A percentile compares a stretch with the other conserved stretches of the same genome.
These are phyloP conservation scores for Capsicum rhomboideum DNA, from an alignment of 257 asterid genomes.

Conservation along the genomic window DNA sequence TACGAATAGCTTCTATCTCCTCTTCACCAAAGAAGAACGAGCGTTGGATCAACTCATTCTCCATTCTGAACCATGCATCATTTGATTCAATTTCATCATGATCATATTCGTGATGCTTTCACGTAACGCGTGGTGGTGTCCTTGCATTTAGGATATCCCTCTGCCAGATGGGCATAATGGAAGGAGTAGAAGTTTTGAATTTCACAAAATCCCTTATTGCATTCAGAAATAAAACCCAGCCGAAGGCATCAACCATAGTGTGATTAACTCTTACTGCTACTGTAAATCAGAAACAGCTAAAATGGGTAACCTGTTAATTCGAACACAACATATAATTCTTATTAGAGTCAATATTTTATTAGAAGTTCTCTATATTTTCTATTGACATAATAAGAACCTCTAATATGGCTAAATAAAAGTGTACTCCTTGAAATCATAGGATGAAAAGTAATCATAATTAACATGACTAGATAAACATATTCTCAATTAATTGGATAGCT, in stretches of 20 bases:
- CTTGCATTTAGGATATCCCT: constrained; percentile 6
- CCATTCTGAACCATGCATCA: neutral
- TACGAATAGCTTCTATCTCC: constrained; percentile 4
- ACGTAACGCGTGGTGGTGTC: neutral
- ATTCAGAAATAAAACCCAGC: constrained; percentile 3
- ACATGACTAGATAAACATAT: no score
- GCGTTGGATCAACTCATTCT: neutral
- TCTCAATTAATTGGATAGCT: no score
- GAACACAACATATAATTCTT: no score
- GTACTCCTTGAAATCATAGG: no score
- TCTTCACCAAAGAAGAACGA: constrained; percentile 3
- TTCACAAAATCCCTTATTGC: constrained; percentile 5
- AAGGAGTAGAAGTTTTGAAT: constrained; percentile 1
- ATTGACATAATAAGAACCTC: no score
- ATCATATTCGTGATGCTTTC: constrained; percentile 5
- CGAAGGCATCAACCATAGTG: constrained; percentile 12
- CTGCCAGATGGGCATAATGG: constrained; percentile 19
- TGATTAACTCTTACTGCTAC: constrained; percentile 14
- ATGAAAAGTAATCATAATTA: no score
- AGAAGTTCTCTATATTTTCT: no score
- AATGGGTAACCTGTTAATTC: constrained; percentile 9
- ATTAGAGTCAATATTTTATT: no score
- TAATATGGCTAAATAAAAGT: no score
- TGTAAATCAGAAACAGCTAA: constrained; percentile 15
- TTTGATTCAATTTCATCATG: neutral